phyloP scores from a whole-genome alignment of 2,329 filamentous ascomycete species.

The Pseudogymnoascus sp. region DNA sequence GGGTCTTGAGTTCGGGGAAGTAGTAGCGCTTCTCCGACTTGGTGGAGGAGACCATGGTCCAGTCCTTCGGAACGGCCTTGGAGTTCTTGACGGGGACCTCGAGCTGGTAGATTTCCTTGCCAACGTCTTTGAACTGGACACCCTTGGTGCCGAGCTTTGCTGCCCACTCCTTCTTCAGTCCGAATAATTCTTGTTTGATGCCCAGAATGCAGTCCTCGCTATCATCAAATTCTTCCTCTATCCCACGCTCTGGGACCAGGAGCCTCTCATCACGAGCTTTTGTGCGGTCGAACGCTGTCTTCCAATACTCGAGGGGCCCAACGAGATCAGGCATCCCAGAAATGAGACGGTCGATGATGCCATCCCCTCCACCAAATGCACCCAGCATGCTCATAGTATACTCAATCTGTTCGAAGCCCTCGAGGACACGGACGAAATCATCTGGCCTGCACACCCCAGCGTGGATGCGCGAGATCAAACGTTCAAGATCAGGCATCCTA shows the following conservation, averaged over 20 bases:
- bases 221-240: constrained; percentile 86
- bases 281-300: constrained; percentile 77
- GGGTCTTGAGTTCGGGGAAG: constrained; percentile 68
- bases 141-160: constrained; percentile 63
- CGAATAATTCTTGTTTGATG: constrained; percentile 64
- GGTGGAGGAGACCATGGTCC: constrained; percentile 96
- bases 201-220: constrained; percentile 69
- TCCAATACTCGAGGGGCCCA: constrained; percentile 72
- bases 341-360: constrained; percentile 77
- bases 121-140: constrained; percentile 72
- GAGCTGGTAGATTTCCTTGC: constrained; percentile 95
- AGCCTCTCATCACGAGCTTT: constrained; percentile 73
- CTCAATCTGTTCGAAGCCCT: constrained; percentile 96
- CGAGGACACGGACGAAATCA: constrained; percentile 87
- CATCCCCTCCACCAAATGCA: constrained; percentile 65
- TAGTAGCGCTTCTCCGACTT: constrained; percentile 89
- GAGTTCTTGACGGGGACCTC: constrained; percentile 70
- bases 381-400: constrained; percentile 79
- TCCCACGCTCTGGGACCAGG: constrained; percentile 74
- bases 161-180: constrained; percentile 62
- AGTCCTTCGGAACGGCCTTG: constrained; percentile 72
- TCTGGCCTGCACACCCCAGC: constrained; percentile 82
- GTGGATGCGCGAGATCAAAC: constrained; percentile 88
- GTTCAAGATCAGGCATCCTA: constrained; percentile 88
- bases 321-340: constrained; percentile 76